phyloP scores from a whole-genome alignment of 2,329 filamentous ascomycete genomes.

The Nemania abortiva region DNA sequence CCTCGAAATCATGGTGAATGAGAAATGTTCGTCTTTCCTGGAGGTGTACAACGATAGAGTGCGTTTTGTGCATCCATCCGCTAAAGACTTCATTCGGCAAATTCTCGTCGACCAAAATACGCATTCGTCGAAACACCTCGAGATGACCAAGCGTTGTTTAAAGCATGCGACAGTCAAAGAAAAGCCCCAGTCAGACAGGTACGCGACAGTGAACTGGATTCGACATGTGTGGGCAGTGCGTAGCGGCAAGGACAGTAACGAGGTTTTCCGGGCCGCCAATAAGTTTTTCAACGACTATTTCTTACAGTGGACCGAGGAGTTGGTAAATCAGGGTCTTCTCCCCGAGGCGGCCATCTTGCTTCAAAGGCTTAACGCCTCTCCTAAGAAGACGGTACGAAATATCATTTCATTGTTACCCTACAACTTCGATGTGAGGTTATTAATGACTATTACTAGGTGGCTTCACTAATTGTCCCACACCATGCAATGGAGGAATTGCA shows the following conservation, averaged over 20 bases:
- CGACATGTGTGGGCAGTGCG: background rate
- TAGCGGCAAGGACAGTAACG: background rate
- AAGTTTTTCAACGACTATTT: background rate
- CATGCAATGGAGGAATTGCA: background rate
- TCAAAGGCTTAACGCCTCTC: background rate
- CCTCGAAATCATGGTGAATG: background rate
- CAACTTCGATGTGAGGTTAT: too few relatives aligned
- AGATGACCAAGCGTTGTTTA: background rate
- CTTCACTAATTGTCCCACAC: too few relatives aligned
- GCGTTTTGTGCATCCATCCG: background rate
- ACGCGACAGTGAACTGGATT: background rate
- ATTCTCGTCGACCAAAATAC: background rate
- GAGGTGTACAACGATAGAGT: background rate
- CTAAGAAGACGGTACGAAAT: background rate
- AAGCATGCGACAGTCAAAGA: background rate
- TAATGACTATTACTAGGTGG: background rate
- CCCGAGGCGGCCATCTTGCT: background rate
- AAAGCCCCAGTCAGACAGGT: background rate
- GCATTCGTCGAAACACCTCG: background rate
- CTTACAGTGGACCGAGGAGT: background rate
- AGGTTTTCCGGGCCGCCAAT: background rate
- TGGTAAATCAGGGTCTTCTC: background rate
- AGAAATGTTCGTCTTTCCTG: background rate
- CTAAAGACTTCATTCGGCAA: background rate
- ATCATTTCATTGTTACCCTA: too few relatives aligned